A percentile compares a stretch with the other conserved stretches of the same genome.
Evolutionary conservation across 306 rosid genomes (phyloP).

Genomic region (Prunus padus): DNA sequence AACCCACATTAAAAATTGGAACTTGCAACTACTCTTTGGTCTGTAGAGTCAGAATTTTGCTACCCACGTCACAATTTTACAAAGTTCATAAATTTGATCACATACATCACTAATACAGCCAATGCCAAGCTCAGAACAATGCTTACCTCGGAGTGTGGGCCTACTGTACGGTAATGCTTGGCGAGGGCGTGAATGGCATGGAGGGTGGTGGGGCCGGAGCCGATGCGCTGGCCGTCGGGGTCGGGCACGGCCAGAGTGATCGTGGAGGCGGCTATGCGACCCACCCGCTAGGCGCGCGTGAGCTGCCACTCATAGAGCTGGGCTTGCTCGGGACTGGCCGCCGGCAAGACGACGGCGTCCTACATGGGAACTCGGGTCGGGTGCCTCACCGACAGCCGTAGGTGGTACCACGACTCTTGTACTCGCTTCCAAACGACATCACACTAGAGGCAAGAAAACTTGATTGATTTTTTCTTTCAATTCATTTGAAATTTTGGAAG

Average conservation of each 20-base stretch:
- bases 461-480: too few species aligned
- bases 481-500: too few species aligned
- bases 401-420: conserved; percentile 54
- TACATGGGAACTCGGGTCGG: conserved; percentile 79
- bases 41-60: neutral
- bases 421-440: too few species aligned
- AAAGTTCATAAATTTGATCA: neutral
- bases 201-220: conserved; percentile 91
- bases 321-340: conserved; percentile 92
- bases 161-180: conserved; percentile 33
- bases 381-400: conserved; percentile 70
- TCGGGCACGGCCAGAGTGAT: conserved; percentile 90
- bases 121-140: neutral
- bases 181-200: conserved; percentile 75
- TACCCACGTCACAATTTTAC: neutral
- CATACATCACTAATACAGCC: neutral
- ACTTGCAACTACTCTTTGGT: too few species aligned
- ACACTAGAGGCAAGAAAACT: too few species aligned
- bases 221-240: conserved; percentile 75
- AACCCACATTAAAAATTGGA: neutral
- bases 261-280: conserved; percentile 65
- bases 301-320: conserved; percentile 80
- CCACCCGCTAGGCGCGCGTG: conserved; percentile 76
- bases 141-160: conserved; percentile 30
- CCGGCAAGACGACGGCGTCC: conserved; percentile 91